A percentile compares a stretch with the other conserved stretches of the same genome.
These are phyloP conservation scores for Scenedesmus sp. DNA, from an alignment of 163 green algal species.

Conservation along the genomic window DNA sequence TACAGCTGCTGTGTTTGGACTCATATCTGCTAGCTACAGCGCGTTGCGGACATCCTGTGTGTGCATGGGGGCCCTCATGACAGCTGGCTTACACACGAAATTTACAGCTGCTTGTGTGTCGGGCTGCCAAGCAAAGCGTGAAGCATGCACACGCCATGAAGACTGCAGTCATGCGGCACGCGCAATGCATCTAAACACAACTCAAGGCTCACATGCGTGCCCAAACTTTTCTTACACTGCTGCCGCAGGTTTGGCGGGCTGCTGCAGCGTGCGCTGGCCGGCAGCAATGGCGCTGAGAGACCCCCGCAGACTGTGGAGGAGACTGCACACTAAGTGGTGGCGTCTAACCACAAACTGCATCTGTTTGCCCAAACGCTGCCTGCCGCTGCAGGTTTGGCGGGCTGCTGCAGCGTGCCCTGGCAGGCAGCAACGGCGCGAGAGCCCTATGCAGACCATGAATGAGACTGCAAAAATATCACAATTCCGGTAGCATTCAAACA, in stretches of 20 bases:
- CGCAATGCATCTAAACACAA: background rate
- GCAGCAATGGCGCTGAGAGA: background rate
- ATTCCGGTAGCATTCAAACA: no score
- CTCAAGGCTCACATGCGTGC: background rate
- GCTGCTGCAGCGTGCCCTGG: slow-evolving; percentile 52
- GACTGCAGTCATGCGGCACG: no score
- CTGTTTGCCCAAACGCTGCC: background rate
- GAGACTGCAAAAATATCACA: slow-evolving; percentile 63
- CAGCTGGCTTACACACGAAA: no score
- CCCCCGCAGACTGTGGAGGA: background rate
- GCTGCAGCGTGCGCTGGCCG: slow-evolving; percentile 47
- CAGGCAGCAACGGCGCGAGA: background rate
- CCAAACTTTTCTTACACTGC: no score
- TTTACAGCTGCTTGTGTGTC: no score
- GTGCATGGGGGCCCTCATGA: background rate
- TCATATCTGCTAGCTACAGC: no score
- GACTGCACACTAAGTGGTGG: background rate
- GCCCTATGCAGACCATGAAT: slow-evolving; percentile 57
- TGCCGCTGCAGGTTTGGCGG: slow-evolving; percentile 37
- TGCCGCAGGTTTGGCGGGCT: slow-evolving; percentile 47
- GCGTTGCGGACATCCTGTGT: no score
- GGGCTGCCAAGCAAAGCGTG: no score
- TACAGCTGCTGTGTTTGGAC: background rate
- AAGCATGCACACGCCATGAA: no score
- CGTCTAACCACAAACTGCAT: background rate